Evolutionary conservation across 352 stramenopile genomes (phyloP).

Genomic region (Blastocystis sp.): DNA sequence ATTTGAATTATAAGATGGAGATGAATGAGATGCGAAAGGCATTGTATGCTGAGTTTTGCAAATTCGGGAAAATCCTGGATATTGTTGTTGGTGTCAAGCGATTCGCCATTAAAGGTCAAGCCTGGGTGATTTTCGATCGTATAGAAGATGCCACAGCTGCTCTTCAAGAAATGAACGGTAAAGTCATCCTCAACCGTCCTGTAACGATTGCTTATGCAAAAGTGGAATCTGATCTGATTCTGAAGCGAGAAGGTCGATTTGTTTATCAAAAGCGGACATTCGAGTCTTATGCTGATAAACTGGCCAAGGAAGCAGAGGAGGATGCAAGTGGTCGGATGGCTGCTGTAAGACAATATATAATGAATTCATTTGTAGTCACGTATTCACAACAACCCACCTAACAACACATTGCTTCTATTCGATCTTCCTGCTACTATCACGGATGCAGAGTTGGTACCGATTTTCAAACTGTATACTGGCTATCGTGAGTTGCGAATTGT

Average conservation of each 20-base stretch:
- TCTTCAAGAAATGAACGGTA: slow-evolving; percentile 49
- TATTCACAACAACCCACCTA: slow-evolving; percentile 54
- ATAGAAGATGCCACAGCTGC: slow-evolving; percentile 19
- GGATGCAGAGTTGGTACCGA: slow-evolving; percentile 12
- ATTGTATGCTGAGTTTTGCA: slow-evolving; percentile 50
- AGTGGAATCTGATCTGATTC: slow-evolving; percentile 60
- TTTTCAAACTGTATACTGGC: slow-evolving; percentile 41
- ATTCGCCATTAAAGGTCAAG: slow-evolving; percentile 44
- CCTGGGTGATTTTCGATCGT: slow-evolving; percentile 59
- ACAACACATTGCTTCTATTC: slow-evolving; percentile 38
- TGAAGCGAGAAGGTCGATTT: slow-evolving; percentile 57
- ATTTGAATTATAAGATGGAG: slow-evolving; percentile 61
- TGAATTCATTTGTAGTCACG: not conserved
- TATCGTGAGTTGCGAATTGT: slow-evolving; percentile 38
- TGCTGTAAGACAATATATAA: not conserved
- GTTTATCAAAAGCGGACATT: slow-evolving; percentile 41
- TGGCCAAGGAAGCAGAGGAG: not conserved
- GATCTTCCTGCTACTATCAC: slow-evolving; percentile 40
- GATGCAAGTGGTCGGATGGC: not conserved
- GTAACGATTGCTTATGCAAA: slow-evolving; percentile 54
- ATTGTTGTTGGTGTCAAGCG: slow-evolving; percentile 55
- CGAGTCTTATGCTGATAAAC: slow-evolving; percentile 46
- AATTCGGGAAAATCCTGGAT: slow-evolving; percentile 59
- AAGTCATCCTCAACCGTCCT: slow-evolving; percentile 49
- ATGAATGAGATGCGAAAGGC: slow-evolving; percentile 40